These are phyloP conservation scores for Globisporangium camurandrum DNA, from an alignment of 352 stramenopile genomes.

Conservation along the genomic window DNA sequence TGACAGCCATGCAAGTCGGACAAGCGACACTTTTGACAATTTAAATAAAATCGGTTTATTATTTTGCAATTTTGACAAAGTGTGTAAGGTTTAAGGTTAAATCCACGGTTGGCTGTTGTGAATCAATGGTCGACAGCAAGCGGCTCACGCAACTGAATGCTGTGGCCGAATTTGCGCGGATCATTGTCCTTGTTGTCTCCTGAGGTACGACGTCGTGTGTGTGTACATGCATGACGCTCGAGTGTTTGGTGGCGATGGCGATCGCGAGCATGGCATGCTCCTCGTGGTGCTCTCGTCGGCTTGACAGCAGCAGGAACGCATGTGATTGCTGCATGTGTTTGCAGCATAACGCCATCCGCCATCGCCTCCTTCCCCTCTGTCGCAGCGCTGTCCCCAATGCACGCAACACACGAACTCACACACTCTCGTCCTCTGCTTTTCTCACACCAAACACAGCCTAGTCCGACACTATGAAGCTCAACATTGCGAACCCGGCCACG, in stretches of 20 bases:
- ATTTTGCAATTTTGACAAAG: neutral
- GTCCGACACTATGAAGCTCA: slow-evolving; percentile 94
- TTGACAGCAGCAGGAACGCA: neutral
- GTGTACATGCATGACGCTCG: neutral
- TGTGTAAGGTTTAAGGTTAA: no score
- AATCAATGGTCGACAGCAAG: neutral
- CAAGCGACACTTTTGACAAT: neutral
- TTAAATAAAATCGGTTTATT: slow-evolving; percentile 1
- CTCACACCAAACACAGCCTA: slow-evolving; percentile 16
- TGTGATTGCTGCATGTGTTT: neutral
- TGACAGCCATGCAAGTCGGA: neutral
- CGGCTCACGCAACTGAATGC: neutral
- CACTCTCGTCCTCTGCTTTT: neutral
- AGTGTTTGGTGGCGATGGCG: neutral
- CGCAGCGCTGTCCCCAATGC: neutral
- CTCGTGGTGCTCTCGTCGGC: no score
- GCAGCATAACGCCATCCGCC: no score
- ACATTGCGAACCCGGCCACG: slow-evolving; percentile 98
- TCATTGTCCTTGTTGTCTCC: slow-evolving; percentile 79
- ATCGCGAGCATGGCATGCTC: neutral
- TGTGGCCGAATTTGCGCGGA: neutral
- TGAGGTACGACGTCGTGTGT: slow-evolving; percentile 33
- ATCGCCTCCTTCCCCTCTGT: no score
- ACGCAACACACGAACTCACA: neutral
- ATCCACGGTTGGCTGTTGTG: neutral